These are phyloP conservation scores for Schrenkiella parvula DNA, from an alignment of 345 rosid genomes.

Conservation along the genomic window DNA sequence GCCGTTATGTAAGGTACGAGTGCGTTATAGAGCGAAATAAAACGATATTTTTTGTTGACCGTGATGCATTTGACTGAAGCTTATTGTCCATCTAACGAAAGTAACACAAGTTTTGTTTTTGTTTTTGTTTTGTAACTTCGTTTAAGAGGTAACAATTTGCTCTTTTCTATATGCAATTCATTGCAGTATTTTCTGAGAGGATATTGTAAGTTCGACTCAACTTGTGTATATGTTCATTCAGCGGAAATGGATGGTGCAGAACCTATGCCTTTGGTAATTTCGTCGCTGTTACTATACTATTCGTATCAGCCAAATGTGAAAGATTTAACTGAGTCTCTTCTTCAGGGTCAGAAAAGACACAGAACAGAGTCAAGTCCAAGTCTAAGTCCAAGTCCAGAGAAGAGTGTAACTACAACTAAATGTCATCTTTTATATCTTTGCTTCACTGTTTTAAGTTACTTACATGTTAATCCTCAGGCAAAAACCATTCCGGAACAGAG, in stretches of 20 bases:
- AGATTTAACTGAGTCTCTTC: not conserved
- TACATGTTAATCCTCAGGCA: not conserved
- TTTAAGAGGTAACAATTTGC: not conserved
- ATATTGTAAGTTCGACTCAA: not conserved
- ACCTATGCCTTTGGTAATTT: not conserved
- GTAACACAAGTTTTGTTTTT: not conserved
- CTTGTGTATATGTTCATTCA: not conserved
- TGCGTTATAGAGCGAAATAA: not conserved
- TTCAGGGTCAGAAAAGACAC: not conserved
- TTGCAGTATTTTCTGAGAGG: not conserved
- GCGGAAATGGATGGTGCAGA: not conserved
- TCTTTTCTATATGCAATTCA: not conserved
- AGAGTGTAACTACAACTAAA: not conserved
- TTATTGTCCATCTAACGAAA: not conserved
- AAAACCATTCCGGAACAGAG: not conserved
- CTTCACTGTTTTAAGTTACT: not conserved
- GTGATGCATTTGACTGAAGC: not conserved
- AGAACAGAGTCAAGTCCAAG: not conserved
- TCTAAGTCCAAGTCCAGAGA: not conserved
- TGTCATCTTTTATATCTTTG: not conserved
- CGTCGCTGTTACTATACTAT: not conserved
- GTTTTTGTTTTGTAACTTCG: not conserved
- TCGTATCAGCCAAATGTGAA: not conserved
- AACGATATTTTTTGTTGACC: not conserved
- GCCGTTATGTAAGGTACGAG: slow-evolving; percentile 4